Evolutionary conservation across 257 asterid genomes (phyloP).

Genomic region (Primulina tabacum): DNA sequence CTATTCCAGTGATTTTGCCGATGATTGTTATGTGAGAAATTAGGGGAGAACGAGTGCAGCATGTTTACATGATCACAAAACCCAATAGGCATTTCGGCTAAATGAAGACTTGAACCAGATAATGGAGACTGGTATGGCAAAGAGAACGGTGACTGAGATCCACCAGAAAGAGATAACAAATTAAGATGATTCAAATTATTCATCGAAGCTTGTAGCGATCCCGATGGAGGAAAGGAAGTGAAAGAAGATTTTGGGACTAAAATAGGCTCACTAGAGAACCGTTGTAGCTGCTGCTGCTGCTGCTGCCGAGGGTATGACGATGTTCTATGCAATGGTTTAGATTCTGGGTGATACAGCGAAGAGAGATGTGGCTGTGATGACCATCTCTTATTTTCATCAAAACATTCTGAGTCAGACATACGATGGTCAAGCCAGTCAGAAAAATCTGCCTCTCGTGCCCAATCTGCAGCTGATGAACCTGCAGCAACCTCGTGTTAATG

Average conservation of each 20-base stretch:
- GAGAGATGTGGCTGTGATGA: constrained; percentile 45
- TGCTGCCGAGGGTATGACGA: constrained; percentile 37
- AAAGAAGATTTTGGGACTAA: constrained; percentile 42
- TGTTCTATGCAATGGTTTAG: constrained; percentile 44
- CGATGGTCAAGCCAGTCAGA: constrained; percentile 35
- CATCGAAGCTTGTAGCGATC: constrained; percentile 42
- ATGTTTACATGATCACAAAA: constrained; percentile 35
- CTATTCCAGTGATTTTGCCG: constrained; percentile 38
- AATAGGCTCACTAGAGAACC: constrained; percentile 49
- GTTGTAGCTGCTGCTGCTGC: constrained; percentile 37
- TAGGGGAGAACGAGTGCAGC: constrained; percentile 32
- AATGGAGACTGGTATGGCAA: constrained; percentile 31
- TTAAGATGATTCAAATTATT: constrained; percentile 27
- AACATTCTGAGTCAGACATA: constrained; percentile 29
- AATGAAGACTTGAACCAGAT: constrained; percentile 35
- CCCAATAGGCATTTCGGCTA: constrained; percentile 32
- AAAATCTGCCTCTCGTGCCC: constrained; percentile 44
- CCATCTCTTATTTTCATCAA: constrained; percentile 43
- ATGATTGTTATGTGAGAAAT: constrained; percentile 27
- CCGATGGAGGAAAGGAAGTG: constrained; percentile 49
- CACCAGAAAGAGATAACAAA: constrained; percentile 35
- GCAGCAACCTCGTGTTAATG: constrained; percentile 22
- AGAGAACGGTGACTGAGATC: constrained; percentile 33
- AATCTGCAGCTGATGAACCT: constrained; percentile 56
- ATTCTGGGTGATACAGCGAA: constrained; percentile 25